Base-by-base conservation (phyloP, 2,329 filamentous ascomycete genomes). In the Aspergillus sp. region DNA sequence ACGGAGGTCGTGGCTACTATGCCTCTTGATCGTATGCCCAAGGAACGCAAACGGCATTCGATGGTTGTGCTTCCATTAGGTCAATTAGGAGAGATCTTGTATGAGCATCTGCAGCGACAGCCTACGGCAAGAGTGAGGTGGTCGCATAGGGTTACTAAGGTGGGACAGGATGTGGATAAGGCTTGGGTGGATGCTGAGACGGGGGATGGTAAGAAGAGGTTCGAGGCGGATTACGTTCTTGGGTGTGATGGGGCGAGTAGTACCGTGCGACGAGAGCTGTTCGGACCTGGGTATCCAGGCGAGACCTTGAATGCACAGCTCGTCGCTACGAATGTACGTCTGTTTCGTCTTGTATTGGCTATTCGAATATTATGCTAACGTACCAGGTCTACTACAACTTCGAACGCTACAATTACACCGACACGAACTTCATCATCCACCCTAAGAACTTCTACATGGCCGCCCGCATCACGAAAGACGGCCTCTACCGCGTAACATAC, bases 371-470 rank as follows among this genome's bases (percentile, higher is more conserved):
- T 19, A 19, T 19, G 17, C 17, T 19, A 19, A 19, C 17, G 17
- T 19, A 19, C 17, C 17, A 20, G 79, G 77, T 80, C 9, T 83
- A 83, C 59, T 82, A 84, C 50, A 77, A 81, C 53, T 81, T 84
- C 49, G 67, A 72, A 5, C 76, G 76, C 38, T 58, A 52, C 44
- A 48, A 49, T 15, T 53, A 57, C 46, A 54, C 52, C 43, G 59
- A 62, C 41, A 54, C 52, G 7, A 82, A 82, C 60, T 83, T 83
- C 60, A 78, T 82, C 53, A 72, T 83, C 27, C 74, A 85, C 53
- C 81, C 80, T 0, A 75, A 79, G 19, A 72, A 85, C 56, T 84
- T 79, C 63, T 71, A 79, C 67, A 82, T 84, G 80, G 79, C 79
- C 2, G 81, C 81, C 2, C 75, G 72, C 38, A 79, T 85, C 52